phyloP scores from a whole-genome alignment of 202 grass and related monocot species.

The Panicum hallii region DNA sequence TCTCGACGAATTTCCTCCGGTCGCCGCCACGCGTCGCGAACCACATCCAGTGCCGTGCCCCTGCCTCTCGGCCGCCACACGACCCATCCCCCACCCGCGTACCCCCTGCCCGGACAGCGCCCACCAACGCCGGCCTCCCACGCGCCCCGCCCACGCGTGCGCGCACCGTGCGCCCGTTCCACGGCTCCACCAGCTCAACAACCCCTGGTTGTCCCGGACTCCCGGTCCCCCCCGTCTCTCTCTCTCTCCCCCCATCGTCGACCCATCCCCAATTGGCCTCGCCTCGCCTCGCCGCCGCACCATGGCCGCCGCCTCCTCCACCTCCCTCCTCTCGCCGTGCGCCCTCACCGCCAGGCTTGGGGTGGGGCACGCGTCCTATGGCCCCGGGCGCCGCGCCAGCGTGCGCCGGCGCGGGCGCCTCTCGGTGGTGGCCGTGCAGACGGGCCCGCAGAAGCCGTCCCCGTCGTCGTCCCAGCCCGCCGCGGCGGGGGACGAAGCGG shows the following conservation, averaged over 20 bases:
- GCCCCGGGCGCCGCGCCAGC: not conserved
- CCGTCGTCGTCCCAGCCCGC: slow-evolving; percentile 30
- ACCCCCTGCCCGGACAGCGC: not conserved
- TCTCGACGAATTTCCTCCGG: not conserved
- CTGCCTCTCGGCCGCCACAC: slow-evolving; percentile 65
- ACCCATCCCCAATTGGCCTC: slow-evolving; percentile 48
- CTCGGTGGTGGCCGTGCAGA: slow-evolving; percentile 72
- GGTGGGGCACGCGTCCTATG: slow-evolving; percentile 10
- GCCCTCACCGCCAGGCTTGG: slow-evolving; percentile 44
- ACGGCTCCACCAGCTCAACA: slow-evolving; percentile 12
- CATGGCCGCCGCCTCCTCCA: slow-evolving; percentile 65
- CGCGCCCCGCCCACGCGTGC: not conserved
- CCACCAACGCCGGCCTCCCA: slow-evolving; percentile 14
- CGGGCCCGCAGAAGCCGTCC: slow-evolving; percentile 63
- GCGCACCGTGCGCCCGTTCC: slow-evolving; percentile 40
- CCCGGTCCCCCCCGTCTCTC: not conserved
- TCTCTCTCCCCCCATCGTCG: not conserved
- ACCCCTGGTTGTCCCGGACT: not conserved
- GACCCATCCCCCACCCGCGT: not conserved
- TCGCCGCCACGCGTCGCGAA: slow-evolving; percentile 46
- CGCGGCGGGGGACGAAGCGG: slow-evolving; percentile 54
- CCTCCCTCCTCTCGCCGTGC: slow-evolving; percentile 51
- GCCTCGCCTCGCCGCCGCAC: slow-evolving; percentile 21
- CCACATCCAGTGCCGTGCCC: slow-evolving; percentile 42
- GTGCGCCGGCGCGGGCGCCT: slow-evolving; percentile 45